These are phyloP conservation scores for Syzygium oleosum DNA, from an alignment of 345 rosid species.

Conservation along the genomic window DNA sequence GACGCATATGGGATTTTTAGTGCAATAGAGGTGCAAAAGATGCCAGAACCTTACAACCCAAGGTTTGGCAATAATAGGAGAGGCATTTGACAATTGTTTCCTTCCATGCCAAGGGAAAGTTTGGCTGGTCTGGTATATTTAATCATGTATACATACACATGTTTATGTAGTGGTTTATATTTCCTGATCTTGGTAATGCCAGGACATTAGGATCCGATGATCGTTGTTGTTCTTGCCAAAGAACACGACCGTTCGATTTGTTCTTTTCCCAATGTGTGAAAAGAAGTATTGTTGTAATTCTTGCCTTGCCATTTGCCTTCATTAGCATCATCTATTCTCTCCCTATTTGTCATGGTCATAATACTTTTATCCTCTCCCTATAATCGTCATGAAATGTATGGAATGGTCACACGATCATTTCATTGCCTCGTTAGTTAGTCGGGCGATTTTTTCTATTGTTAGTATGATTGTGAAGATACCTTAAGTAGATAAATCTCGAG, in stretches of 20 bases:
- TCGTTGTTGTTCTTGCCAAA: neutral
- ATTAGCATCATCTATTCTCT: neutral
- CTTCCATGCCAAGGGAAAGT: neutral
- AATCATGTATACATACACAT: neutral
- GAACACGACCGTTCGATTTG: neutral
- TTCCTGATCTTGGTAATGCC: neutral
- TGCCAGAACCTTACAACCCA: slow-evolving; percentile 22
- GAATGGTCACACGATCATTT: neutral
- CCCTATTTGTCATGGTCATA: neutral
- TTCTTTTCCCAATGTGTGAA: neutral
- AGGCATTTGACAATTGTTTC: neutral
- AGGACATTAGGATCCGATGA: neutral
- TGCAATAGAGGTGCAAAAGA: slow-evolving; percentile 29
- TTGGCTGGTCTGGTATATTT: neutral
- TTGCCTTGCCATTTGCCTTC: neutral
- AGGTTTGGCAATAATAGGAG: slow-evolving; percentile 15
- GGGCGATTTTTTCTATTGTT: neutral
- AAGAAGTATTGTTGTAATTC: neutral
- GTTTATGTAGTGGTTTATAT: neutral
- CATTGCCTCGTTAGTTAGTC: neutral
- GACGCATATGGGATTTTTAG: slow-evolving; percentile 45
- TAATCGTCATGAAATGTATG: neutral
- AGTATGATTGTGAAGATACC: neutral
- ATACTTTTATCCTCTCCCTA: neutral
- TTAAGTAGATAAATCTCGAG: neutral